Percentiles rank a stretch among this genome's conserved stretches.
Evolutionary conservation across 2,329 filamentous ascomycete species (phyloP).

Genomic region (Phialocephala sp.): DNA sequence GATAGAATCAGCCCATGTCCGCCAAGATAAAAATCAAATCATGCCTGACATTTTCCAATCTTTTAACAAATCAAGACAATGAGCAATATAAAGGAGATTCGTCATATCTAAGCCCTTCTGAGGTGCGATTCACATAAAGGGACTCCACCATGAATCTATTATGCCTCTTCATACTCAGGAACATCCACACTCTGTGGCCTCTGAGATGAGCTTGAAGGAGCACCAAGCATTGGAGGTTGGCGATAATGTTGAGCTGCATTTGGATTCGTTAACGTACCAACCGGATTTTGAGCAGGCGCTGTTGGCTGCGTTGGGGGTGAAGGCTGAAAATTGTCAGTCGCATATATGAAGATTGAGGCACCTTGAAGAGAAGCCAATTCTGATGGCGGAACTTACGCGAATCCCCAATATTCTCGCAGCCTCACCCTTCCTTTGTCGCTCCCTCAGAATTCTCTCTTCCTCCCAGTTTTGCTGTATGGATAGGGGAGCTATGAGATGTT

Average conservation of each 20-base stretch:
- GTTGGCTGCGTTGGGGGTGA: background rate
- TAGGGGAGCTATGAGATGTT: constrained; percentile 3
- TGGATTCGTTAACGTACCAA: constrained; percentile 5
- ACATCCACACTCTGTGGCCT: background rate
- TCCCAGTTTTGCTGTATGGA: constrained; percentile 30
- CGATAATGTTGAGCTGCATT: background rate
- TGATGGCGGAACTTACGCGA: constrained; percentile 24
- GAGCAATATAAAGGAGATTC: constrained; percentile 3
- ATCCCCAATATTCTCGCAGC: constrained; percentile 37
- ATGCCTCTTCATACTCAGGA: constrained; percentile 11
- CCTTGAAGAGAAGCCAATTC: background rate
- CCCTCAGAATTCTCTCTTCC: constrained; percentile 35
- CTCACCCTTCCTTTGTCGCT: constrained; percentile 34
- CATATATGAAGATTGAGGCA: background rate
- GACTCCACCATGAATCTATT: background rate
- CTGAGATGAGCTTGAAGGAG: constrained; percentile 5
- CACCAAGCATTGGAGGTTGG: constrained; percentile 2
- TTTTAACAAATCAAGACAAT: background rate
- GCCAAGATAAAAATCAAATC: constrained; percentile 18
- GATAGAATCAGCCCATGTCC: constrained; percentile 41
- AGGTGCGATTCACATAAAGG: background rate
- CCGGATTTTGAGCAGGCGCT: background rate
- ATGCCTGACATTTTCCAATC: background rate
- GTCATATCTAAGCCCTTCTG: background rate
- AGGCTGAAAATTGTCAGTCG: background rate